phyloP scores from a whole-genome alignment of 2,329 filamentous ascomycete species.

The Neopestalotiopsis clavispora region DNA sequence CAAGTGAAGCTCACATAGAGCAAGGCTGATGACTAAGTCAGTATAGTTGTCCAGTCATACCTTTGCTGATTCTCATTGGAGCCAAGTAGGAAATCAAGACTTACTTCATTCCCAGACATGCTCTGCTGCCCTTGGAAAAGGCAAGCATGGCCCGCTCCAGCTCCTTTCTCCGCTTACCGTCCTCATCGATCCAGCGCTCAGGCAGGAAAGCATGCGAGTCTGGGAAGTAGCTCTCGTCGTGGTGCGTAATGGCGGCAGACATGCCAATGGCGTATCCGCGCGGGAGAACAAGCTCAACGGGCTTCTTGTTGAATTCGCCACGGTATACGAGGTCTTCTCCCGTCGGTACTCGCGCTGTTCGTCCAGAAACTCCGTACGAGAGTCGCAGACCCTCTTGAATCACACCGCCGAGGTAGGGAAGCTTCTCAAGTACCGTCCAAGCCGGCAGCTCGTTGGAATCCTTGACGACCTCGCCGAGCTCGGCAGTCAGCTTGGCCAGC shows the following conservation, averaged over 20 bases:
- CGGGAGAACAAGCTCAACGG: constrained; percentile 25
- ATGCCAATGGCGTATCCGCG: constrained; percentile 26
- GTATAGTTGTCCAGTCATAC: not conserved
- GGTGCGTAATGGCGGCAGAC: constrained; percentile 27
- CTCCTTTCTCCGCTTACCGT: constrained; percentile 13
- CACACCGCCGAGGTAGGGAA: constrained; percentile 41
- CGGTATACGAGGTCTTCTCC: constrained; percentile 28
- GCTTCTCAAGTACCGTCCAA: constrained; percentile 39
- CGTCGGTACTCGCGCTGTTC: constrained; percentile 23
- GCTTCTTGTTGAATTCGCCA: constrained; percentile 19
- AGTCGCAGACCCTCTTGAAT: constrained; percentile 31
- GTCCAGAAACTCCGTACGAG: constrained; percentile 25
- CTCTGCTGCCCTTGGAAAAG: constrained; percentile 3
- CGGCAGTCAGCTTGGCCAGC: constrained; percentile 26
- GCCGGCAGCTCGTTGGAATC: constrained; percentile 19
- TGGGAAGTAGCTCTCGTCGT: constrained; percentile 25
- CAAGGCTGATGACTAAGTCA: constrained; percentile 26
- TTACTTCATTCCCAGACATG: constrained; percentile 14
- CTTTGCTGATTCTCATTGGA: not conserved
- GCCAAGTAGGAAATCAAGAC: not conserved
- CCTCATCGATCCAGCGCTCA: constrained; percentile 30
- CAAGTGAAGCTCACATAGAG: constrained; percentile 35
- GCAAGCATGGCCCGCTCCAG: constrained; percentile 5
- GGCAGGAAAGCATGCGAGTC: constrained; percentile 26
- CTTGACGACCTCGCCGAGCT: constrained; percentile 24